Conservation (phyloP, 352 stramenopile species). For the Globisporangium megalacanthum region DNA sequence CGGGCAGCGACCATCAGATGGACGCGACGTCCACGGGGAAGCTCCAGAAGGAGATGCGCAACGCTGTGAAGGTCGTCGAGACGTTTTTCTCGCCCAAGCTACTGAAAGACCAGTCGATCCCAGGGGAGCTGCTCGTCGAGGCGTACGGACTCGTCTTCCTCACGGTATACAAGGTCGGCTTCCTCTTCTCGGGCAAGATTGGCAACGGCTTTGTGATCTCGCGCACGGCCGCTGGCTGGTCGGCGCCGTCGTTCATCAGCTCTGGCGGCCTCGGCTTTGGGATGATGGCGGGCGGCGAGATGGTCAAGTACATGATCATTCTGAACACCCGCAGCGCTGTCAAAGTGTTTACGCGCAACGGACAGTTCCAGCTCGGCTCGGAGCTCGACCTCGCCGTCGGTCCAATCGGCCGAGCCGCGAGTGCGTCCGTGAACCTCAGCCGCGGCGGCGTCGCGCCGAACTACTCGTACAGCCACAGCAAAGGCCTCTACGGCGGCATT, state of each 20-base stretch:
- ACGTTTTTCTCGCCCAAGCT: conserved; percentile 68
- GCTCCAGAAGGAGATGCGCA: conserved; percentile 56
- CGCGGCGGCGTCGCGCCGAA: conserved; percentile 59
- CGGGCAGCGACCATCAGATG: conserved; percentile 35
- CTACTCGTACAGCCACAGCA: conserved; percentile 79
- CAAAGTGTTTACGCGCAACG: conserved; percentile 76
- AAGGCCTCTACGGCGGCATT: conserved; percentile 67
- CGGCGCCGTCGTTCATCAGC: conserved; percentile 62
- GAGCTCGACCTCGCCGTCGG: conserved; percentile 68
- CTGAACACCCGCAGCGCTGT: conserved; percentile 66
- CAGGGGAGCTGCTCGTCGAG: conserved; percentile 63
- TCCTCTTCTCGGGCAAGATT: conserved; percentile 74
- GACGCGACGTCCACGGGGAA: conserved; percentile 48
- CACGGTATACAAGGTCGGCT: conserved; percentile 79
- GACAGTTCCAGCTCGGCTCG: conserved; percentile 69
- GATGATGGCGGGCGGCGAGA: conserved; percentile 79
- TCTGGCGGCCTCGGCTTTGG: conserved; percentile 71
- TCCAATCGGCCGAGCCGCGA: conserved; percentile 61
- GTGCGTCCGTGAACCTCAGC: conserved; percentile 56
- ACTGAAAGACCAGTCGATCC: conserved; percentile 81
- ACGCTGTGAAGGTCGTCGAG: conserved; percentile 59
- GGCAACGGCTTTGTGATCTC: conserved; percentile 77
- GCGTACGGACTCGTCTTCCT: conserved; percentile 74
- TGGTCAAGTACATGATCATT: conserved; percentile 82
- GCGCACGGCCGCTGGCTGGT: conserved; percentile 65